These are phyloP conservation scores for Aquilaria agallochum DNA, from an alignment of 441 rosid genomes.

Conservation along the genomic window DNA sequence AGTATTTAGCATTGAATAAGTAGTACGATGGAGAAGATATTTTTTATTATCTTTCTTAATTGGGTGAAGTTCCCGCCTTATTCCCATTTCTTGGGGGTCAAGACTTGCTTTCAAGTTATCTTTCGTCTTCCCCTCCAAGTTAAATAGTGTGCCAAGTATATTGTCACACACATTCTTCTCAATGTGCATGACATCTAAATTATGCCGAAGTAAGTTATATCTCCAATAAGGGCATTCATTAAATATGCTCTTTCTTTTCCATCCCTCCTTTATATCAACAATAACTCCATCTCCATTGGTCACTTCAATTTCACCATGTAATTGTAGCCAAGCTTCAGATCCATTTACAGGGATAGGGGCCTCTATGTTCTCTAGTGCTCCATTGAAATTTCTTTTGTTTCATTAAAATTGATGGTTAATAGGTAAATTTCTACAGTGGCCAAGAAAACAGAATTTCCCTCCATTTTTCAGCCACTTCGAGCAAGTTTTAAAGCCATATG, in stretches of 20 bases:
- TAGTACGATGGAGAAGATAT: neutral
- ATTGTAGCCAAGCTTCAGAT: too few relatives aligned
- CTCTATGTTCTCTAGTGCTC: too few relatives aligned
- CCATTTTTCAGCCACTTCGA: too few relatives aligned
- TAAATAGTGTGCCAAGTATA: constrained; percentile 2
- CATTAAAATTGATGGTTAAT: too few relatives aligned
- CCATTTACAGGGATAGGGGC: too few relatives aligned
- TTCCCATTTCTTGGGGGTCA: constrained; percentile 3
- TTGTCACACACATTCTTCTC: constrained; percentile 13
- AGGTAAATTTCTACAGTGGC: too few relatives aligned
- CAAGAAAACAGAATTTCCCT: too few relatives aligned
- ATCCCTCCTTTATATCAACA: too few relatives aligned
- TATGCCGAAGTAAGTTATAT: neutral
- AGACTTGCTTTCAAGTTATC: constrained; percentile 2
- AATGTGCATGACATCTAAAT: constrained; percentile 10
- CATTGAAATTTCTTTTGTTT: too few relatives aligned
- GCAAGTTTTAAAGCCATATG: too few relatives aligned
- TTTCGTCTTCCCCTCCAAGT: neutral
- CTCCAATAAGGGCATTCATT: neutral
- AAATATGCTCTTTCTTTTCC: neutral
- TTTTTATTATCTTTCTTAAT: neutral
- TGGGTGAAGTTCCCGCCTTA: neutral
- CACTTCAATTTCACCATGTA: too few relatives aligned
- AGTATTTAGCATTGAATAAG: neutral
- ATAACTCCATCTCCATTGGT: too few relatives aligned